phyloP scores from a whole-genome alignment of 2,329 filamentous ascomycete genomes.

The Trichophyton equinum region DNA sequence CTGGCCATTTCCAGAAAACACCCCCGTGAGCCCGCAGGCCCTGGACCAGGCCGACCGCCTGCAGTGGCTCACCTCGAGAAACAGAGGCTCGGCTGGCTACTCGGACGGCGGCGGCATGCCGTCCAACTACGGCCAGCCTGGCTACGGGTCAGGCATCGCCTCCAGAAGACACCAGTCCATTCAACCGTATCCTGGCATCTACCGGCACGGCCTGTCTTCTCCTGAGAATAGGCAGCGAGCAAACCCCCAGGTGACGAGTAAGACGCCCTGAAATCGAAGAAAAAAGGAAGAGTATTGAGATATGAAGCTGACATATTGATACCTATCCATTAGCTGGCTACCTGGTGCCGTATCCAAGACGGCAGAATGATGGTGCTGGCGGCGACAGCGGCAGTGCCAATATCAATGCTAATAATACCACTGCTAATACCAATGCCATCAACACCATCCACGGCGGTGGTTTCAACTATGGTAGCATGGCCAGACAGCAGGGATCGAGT shows the following conservation, averaged over 20 bases:
- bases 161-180: background rate
- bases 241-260: background rate
- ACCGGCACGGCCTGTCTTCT: background rate
- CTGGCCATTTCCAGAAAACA: background rate
- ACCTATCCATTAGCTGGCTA: background rate
- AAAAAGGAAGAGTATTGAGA: no score
- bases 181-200: background rate
- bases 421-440: background rate
- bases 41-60: background rate
- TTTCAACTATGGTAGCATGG: background rate
- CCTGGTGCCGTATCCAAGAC: background rate
- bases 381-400: background rate
- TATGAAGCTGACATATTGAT: background rate
- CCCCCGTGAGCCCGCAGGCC: background rate
- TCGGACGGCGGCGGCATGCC: background rate
- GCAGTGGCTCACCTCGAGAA: background rate
- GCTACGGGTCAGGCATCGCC: background rate
- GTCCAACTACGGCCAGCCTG: background rate
- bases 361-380: background rate
- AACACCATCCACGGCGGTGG: background rate
- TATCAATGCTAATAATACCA: no score
- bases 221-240: background rate
- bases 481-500: no score
- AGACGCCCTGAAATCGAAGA: background rate
- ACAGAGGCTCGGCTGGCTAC: no score